Conservation (phyloP, 805 yeast species). For the Starmerella sirachaensis region DNA sequence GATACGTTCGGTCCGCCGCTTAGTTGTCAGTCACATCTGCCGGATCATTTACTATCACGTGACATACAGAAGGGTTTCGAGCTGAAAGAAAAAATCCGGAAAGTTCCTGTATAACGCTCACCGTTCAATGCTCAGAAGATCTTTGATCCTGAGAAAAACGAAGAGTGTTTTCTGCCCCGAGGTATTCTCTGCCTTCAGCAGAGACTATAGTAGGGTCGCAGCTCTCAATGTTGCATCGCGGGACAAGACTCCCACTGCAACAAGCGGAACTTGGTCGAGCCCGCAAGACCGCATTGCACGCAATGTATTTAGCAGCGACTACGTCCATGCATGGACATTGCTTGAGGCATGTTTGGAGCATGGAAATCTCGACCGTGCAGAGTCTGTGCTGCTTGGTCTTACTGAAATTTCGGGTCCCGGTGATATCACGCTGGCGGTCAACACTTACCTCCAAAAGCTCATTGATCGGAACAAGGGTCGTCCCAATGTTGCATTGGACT, state of each 20-base stretch:
- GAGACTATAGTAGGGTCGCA: slow-evolving; percentile 7
- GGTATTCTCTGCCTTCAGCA: no score
- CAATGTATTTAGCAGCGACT: slow-evolving; percentile 38
- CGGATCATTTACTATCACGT: no score
- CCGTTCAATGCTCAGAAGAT: no score
- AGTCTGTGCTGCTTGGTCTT: slow-evolving; percentile 50
- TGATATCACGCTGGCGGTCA: slow-evolving; percentile 53
- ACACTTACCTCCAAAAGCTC: slow-evolving; percentile 43
- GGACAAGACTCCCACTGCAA: background rate
- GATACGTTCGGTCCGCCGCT: no score
- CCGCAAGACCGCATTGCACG: slow-evolving; percentile 25
- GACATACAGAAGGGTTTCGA: no score
- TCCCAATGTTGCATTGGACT: slow-evolving; percentile 35
- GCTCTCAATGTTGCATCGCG: background rate
- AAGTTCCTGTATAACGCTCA: no score
- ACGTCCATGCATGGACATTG: slow-evolving; percentile 59
- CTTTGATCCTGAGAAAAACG: no score
- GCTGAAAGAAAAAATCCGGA: no score
- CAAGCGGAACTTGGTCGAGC: slow-evolving; percentile 26
- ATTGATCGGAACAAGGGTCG: slow-evolving; percentile 33
- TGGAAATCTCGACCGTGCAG: slow-evolving; percentile 57
- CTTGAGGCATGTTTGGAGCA: slow-evolving; percentile 67
- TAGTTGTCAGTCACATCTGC: no score
- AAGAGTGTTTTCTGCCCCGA: no score
- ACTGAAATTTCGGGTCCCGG: slow-evolving; percentile 36